These are phyloP conservation scores for Maudiozyma turicensis DNA, from an alignment of 805 yeast species.

Conservation along the genomic window DNA sequence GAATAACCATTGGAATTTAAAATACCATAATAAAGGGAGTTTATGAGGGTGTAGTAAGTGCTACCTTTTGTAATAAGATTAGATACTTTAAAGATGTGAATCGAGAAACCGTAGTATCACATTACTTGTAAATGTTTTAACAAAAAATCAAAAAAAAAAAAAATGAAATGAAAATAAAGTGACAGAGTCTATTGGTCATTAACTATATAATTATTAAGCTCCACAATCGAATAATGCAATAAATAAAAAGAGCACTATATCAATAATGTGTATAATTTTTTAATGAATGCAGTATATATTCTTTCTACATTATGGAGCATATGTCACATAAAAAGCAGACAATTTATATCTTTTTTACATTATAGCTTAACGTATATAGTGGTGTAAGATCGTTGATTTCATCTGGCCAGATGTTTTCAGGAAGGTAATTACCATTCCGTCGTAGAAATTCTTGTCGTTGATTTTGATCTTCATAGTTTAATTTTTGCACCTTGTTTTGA, in stretches of 20 bases:
- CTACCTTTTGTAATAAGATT: no score
- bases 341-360: slow-evolving; percentile 5
- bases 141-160: neutral
- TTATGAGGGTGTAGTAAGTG: no score
- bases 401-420: slow-evolving; percentile 43
- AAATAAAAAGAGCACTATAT: no score
- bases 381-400: slow-evolving; percentile 29
- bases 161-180: neutral
- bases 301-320: no score
- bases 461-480: slow-evolving; percentile 37
- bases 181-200: neutral
- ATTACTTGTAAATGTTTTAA: neutral
- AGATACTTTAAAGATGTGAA: neutral
- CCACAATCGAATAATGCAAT: no score
- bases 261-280: no score
- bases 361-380: slow-evolving; percentile 19
- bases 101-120: neutral
- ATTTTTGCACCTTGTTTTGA: slow-evolving; percentile 29
- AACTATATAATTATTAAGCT: no score
- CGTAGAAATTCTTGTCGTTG: slow-evolving; percentile 36
- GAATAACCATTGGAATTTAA: neutral
- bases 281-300: neutral
- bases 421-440: slow-evolving; percentile 46
- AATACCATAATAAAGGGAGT: no score
- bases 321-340: no score